Evolutionary conservation across 1,284 basidiomycete genomes (phyloP), one percentile per base, ranked within the genome.

Genomic region (Irpex sp.): DNA sequence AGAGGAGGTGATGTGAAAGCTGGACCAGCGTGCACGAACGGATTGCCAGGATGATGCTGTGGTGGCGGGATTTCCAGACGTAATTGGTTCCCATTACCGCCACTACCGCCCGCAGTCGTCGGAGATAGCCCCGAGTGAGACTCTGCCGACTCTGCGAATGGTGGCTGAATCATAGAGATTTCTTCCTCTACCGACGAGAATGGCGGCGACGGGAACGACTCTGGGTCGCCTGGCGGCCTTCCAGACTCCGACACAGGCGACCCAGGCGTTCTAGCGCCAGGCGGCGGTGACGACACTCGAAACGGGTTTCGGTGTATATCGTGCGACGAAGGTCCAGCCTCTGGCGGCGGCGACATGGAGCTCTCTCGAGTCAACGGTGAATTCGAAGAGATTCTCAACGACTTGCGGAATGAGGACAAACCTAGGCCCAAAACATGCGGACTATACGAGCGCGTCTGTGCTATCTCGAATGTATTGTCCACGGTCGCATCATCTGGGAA

Each of bases 371-470:
- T 53, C 13, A 67, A 56, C n/a, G 67, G 66, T 15, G 68, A 65
- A 55, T 55, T 55, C 53, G 53, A 50, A 71, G 67, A 4, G 69
- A 66, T 11, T 68, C 69, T 56, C 69, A 57, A 56, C 69, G 68
- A 17, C 11, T 70, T 69, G 61, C 70, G 69, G 19, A 71, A 71
- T 7, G 71, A 68, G 50, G 66, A 63, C 31, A 73, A 68, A 56
- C 72, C 71, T 59, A 73, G 66, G 31, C 72, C 72, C 50, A 74
- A 61, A 0, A 67, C 68, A 61, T 74, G 72, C 26, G 70, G 70
- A 5, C 58, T 66, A 55, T 69, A 73, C 26, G 67, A 59, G 39
- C 63, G 67, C 4, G 67, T 62, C 43, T 71, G 71, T 37, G 67
- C 68, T 19, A 67, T 70, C 15, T 68, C 68, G 68, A 69, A 19